Evolutionary conservation across 2,329 filamentous ascomycete genomes (phyloP), one percentile per base, ranked within the genome.

Genomic region (Penicillium italicum): DNA sequence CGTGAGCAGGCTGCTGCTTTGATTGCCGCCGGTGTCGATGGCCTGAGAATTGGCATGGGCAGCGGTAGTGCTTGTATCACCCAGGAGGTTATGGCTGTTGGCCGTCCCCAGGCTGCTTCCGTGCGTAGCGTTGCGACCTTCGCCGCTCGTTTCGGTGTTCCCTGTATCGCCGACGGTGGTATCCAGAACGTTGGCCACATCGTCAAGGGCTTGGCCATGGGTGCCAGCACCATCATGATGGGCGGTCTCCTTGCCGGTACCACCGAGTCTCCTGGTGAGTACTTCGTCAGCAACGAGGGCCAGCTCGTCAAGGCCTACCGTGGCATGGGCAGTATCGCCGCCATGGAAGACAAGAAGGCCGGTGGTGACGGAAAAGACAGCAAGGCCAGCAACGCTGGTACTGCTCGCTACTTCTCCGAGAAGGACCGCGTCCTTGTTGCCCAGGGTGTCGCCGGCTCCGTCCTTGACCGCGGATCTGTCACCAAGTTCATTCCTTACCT

Each of bases 291-390:
- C 70, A 88, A 90, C 58, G 93, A 97, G 77, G 94, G 94, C 63
- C 95, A 97, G 83, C 87, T 99, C 52, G 93, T 99, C 76, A 99
- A 99, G 84, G 92, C 94, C 38, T 99, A 99, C 83, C 90, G 94
- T 76, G 94, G 94, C 58, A 99, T 99, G 94, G 94, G 94, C 65
- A 92, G 88, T 77, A 99, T 99, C 72, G 94, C 97, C 69, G 94
- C 94, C 65, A 99, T 99, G 94, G 92, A 97, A 79, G 93, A 97
- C 79, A 96, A 94, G 85, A 96, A 96, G 82, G 91, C 92, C 11
- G 91, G 89, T 53, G 82, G 76, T 57, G 88, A 87, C 63, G 79
- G 80, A 69, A 89, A 87, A 78, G 87, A 86, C 76, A 77, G 79
- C 66, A 85, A 86, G 73, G 79, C 81, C 46, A 81, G 79, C 74